Evolutionary conservation across 2,329 filamentous ascomycete species (phyloP), one percentile per base, ranked within the genome.

Genomic region (Epichloe gansuensis): DNA sequence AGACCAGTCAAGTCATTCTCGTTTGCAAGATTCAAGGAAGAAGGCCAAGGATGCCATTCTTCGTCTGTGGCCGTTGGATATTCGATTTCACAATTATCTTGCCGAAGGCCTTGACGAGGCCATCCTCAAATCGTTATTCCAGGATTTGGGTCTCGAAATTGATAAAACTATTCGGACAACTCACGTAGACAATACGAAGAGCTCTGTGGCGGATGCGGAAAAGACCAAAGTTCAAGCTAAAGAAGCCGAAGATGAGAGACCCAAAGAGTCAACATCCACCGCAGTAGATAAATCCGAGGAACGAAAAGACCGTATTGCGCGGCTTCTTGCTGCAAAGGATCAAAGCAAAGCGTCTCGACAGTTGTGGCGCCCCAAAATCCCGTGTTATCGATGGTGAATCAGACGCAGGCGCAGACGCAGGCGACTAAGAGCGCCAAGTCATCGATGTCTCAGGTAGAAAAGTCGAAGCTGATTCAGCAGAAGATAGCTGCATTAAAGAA

Each of bases 401-500:
- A 37, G 3, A 50, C 55, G 17, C 23, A 45, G 23, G 25, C 46
- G 17, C 28, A 46, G 28, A 25, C 42, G 4, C 35, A 44, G 35
- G 45, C 34, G 9, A 48, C 42, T 34, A 62, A 65, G 37, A 23
- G 52, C 11, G 67, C 69, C 60, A 54, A 56, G n/a, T 35, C 52
- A 41, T 23, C 48, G 28, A 66, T 60, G 50, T 56, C 47, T 48
- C 65, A 84, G 62, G 80, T 80, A 17, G 78, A 89, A 58, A 95
- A 87, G 55, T 87, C 88, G 53, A 78, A 76, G 54, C 70, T 90
- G 35, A 75, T 91, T 46, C 82, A 88, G 57, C 80, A 88, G 63
- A 89, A 88, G 59, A 83, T 95, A 62, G 87, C 89, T 55, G 85
- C 85, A 23, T 70, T 93, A 23, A 81, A 82, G 59, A 83, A 80